Conservation (phyloP, 208 protist genomes). For the Leishmania lainsoni region DNA sequence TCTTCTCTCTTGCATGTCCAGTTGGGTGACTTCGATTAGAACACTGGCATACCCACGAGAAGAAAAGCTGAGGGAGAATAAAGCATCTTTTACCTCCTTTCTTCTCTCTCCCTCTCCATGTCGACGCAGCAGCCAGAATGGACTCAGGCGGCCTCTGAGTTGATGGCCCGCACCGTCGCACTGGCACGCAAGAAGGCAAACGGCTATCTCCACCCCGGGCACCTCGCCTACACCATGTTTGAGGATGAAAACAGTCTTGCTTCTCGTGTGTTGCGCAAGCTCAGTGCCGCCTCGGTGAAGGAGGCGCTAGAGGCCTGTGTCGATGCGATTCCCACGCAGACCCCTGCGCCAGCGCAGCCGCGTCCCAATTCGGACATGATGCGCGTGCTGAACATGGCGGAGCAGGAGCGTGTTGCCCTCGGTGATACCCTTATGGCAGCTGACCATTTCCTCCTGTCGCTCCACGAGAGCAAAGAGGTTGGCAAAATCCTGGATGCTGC, state of each 20-base stretch:
- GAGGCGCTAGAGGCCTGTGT: conserved; percentile 49
- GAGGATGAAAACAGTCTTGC: conserved; percentile 65
- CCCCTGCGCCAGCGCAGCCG: conserved; percentile 62
- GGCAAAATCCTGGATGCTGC: conserved; percentile 65
- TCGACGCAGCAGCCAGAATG: conserved; percentile 47
- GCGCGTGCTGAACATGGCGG: conserved; percentile 75
- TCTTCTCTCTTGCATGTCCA: background rate
- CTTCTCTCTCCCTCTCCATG: conserved; percentile 18
- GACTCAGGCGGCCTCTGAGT: conserved; percentile 59
- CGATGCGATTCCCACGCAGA: conserved; percentile 60
- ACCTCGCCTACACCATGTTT: conserved; percentile 67
- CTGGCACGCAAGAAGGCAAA: conserved; percentile 59
- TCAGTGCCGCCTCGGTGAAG: conserved; percentile 52
- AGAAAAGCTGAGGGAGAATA: background rate
- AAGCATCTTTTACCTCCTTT: background rate
- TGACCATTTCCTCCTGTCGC: conserved; percentile 79
- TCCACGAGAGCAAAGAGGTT: conserved; percentile 70
- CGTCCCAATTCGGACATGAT: conserved; percentile 76
- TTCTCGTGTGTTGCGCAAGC: conserved; percentile 63
- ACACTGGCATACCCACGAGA: background rate
- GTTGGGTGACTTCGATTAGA: background rate
- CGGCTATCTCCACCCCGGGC: conserved; percentile 67
- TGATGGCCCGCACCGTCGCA: conserved; percentile 48
- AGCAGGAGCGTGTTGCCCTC: conserved; percentile 75
- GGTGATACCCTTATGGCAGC: conserved; percentile 76